Percentiles rank a stretch among this genome's conserved stretches.
These are phyloP conservation scores for Sapria himalayana DNA, from an alignment of 345 rosid genomes.

Conservation along the genomic window DNA sequence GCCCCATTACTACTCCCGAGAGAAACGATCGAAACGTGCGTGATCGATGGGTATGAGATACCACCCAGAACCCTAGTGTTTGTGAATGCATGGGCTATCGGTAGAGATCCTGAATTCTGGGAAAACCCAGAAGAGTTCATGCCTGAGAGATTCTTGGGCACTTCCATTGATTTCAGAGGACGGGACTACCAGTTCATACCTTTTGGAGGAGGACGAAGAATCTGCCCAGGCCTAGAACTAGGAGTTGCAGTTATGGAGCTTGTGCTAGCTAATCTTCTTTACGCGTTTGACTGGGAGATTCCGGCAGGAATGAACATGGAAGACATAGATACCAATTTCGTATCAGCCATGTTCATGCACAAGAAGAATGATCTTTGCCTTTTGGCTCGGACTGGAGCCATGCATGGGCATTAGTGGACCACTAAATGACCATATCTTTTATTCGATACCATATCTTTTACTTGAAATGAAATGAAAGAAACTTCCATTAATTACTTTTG, in stretches of 20 bases:
- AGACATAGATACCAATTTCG: background rate
- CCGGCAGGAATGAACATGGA: background rate
- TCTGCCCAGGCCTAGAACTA: constrained; percentile 11
- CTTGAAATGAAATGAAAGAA: too few relatives aligned
- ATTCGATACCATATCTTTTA: too few relatives aligned
- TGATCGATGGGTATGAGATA: constrained; percentile 12
- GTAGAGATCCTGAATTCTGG: constrained; percentile 23
- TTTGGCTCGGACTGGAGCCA: too few relatives aligned
- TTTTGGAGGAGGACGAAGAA: constrained; percentile 17
- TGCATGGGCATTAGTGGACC: too few relatives aligned
- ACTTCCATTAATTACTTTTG: too few relatives aligned
- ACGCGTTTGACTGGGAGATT: constrained; percentile 2
- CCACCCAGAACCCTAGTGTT: constrained; percentile 12
- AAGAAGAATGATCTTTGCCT: constrained; percentile 1
- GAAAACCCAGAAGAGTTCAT: constrained; percentile 7
- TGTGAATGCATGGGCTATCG: constrained; percentile 18
- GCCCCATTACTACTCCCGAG: constrained; percentile 15
- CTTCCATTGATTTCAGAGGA: constrained; percentile 8
- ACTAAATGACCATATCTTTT: too few relatives aligned
- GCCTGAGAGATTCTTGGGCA: constrained; percentile 14
- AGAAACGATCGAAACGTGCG: constrained; percentile 11
- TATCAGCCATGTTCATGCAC: background rate
- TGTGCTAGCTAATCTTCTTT: constrained; percentile 8
- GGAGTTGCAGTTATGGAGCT: constrained; percentile 7
- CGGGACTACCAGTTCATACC: constrained; percentile 12